Conservation (phyloP, 495 filamentous ascomycete genomes). For the Gamarada debralockiae region DNA sequence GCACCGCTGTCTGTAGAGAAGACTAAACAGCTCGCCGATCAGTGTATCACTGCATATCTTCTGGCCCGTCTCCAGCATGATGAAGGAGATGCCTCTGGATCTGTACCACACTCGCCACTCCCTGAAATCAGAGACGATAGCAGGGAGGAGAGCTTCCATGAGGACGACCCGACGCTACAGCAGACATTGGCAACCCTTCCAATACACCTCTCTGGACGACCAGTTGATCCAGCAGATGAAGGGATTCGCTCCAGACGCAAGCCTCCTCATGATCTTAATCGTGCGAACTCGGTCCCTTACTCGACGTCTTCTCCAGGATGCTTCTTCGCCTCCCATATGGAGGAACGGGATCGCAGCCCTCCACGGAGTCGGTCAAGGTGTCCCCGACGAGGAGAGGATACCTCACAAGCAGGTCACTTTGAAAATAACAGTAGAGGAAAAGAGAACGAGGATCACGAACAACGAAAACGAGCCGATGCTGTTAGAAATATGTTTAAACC, state of each 20-base stretch:
- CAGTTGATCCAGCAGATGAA: background rate
- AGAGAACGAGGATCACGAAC: background rate
- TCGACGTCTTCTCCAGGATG: slow-evolving; percentile 19
- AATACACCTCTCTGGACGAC: slow-evolving; percentile 3
- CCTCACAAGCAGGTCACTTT: background rate
- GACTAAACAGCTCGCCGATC: slow-evolving; percentile 48
- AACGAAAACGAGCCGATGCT: background rate
- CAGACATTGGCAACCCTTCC: background rate
- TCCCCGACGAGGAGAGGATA: background rate
- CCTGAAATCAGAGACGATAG: background rate
- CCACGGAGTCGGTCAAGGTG: background rate
- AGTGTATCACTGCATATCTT: slow-evolving; percentile 51
- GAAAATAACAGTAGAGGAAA: background rate
- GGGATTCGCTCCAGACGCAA: background rate
- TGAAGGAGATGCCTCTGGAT: slow-evolving; percentile 2
- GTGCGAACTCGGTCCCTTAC: slow-evolving; percentile 8
- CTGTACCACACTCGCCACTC: slow-evolving; percentile 3
- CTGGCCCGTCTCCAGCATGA: slow-evolving; percentile 24
- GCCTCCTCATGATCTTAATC: background rate
- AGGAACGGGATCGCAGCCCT: slow-evolving; percentile 1
- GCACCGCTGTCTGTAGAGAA: slow-evolving; percentile 40
- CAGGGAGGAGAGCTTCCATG: background rate
- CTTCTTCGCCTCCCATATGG: slow-evolving; percentile 16
- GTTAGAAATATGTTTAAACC: slow-evolving; percentile 55
- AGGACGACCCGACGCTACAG: background rate